A percentile compares a stretch with the other conserved stretches of the same genome.
Conservation (phyloP, 1,284 basidiomycete genomes). For the Retiboletus flavoniger region DNA sequence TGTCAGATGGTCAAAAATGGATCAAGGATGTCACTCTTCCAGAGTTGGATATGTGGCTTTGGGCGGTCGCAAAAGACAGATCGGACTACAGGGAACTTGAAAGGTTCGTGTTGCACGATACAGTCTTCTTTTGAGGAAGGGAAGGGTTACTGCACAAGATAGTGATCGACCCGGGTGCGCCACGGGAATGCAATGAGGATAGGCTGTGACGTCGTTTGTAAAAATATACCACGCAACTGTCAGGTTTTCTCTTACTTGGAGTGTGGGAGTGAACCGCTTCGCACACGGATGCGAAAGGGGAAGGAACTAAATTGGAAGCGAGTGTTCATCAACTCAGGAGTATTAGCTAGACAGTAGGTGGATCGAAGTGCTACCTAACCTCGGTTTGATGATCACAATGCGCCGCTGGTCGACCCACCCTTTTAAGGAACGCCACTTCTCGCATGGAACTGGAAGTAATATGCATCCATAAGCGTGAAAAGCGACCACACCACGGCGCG, state of each 20-base stretch:
- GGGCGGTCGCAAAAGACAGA: conserved; percentile 74
- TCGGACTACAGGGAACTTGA: conserved; percentile 61
- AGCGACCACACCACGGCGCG: conserved; percentile 9
- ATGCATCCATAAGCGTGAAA: conserved; percentile 9
- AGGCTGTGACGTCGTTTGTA: conserved; percentile 7
- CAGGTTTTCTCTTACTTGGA: background rate
- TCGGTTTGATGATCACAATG: conserved; percentile 16
- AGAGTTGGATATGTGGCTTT: conserved; percentile 71
- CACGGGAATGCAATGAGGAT: background rate
- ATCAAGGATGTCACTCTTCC: conserved; percentile 56
- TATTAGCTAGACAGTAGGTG: conserved; percentile 2
- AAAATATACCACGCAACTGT: background rate
- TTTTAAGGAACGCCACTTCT: conserved; percentile 9
- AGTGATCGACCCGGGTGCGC: background rate
- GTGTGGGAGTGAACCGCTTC: conserved; percentile 5
- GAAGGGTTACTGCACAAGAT: background rate
- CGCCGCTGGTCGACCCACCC: conserved; percentile 4
- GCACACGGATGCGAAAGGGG: conserved; percentile 1
- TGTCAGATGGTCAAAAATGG: conserved; percentile 44
- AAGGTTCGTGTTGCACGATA: conserved; percentile 62
- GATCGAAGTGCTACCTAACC: conserved; percentile 9
- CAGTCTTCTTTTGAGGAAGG: conserved; percentile 56
- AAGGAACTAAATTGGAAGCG: conserved; percentile 9
- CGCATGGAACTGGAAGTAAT: conserved; percentile 14
- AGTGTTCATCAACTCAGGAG: conserved; percentile 5